Evolutionary conservation across 1,284 basidiomycete genomes (phyloP), one percentile per base, ranked within the genome.

Genomic region (Trametes hirsuta): DNA sequence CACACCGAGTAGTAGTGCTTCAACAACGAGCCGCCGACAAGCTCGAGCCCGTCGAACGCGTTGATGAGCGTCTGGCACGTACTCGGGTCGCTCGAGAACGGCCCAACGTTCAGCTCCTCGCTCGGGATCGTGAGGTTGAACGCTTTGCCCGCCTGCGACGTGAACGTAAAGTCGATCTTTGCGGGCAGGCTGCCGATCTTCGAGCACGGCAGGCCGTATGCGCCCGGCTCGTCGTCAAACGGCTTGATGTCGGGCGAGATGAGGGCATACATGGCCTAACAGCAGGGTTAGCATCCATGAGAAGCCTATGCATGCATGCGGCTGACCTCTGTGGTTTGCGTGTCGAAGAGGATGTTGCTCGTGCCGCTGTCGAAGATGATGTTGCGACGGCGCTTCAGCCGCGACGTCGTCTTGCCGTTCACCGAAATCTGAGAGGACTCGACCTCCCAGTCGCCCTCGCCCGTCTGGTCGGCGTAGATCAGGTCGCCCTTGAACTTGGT

Each of bases 301-400:
- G 11, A 12, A 2, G 46, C 30, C 8, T 8, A 1, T 30, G 30
- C 2, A 30, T 30, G 30, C 30, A 8, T 30, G n/a, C 45, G 8
- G 59, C 65, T 58, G 61, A 79, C 79, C 72, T 83, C 76, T 11
- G 83, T 72, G 30, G 79, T 82, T 49, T 71, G 68, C 14, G 79
- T 79, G 47, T 78, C 72, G 61, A 84, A 80, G n/a, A 84, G 68
- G 39, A 84, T 68, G 65, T 84, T 85, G 63, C 80, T 82, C 12
- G 83, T 85, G 42, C 84, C 83, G 56, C 79, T 81, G 68, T 85
- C 84, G 64, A 85, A 85, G 56, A 84, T 82, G 67, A 85, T 75
- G 39, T 64, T 76, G 35, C 80, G 78, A 41, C 66, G 63, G 22
- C 70, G 68, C 45, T 75, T 75, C 42, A 85, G 73, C 8, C 76